Percentiles rank a stretch among this genome's conserved stretches.
Evolutionary conservation across 305 asterid genomes (phyloP).

Genomic region (Solanum hybrid): DNA sequence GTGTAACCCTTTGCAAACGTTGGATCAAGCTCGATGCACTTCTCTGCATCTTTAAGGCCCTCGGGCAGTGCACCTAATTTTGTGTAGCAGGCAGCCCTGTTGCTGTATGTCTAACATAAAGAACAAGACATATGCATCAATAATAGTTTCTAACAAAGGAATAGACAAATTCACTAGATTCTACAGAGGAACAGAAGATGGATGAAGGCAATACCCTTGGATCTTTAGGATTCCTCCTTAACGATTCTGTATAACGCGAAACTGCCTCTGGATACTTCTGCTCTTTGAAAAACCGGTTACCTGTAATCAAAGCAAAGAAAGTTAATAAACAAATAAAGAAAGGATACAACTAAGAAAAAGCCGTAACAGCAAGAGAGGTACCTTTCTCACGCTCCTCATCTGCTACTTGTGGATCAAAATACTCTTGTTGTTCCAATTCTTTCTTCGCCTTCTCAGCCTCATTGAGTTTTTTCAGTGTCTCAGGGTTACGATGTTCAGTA

Average conservation of each 20-base stretch:
- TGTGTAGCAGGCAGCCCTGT: not conserved
- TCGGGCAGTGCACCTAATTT: not conserved
- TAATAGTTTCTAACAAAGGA: not conserved
- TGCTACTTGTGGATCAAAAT: not conserved
- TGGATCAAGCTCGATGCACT: not conserved
- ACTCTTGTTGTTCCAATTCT: not conserved
- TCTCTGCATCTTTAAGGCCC: not conserved
- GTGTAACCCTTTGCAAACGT: not conserved
- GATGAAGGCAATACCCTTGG: not conserved
- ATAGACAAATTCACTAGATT: not conserved
- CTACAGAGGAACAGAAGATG: not conserved
- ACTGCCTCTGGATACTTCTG: not conserved
- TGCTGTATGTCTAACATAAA: not conserved
- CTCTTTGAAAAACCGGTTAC: not conserved
- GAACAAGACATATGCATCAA: not conserved
- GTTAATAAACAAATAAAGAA: not conserved
- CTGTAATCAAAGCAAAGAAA: not conserved
- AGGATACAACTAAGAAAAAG: not conserved
- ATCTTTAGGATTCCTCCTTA: not conserved
- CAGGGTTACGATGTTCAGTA: not conserved
- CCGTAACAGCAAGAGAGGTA: not conserved
- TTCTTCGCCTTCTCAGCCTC: not conserved
- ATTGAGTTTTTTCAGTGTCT: not conserved
- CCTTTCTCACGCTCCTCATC: not conserved
- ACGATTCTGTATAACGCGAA: not conserved